Conservation (phyloP, 2,329 filamentous ascomycete genomes). For the Pezicula carpinea region DNA sequence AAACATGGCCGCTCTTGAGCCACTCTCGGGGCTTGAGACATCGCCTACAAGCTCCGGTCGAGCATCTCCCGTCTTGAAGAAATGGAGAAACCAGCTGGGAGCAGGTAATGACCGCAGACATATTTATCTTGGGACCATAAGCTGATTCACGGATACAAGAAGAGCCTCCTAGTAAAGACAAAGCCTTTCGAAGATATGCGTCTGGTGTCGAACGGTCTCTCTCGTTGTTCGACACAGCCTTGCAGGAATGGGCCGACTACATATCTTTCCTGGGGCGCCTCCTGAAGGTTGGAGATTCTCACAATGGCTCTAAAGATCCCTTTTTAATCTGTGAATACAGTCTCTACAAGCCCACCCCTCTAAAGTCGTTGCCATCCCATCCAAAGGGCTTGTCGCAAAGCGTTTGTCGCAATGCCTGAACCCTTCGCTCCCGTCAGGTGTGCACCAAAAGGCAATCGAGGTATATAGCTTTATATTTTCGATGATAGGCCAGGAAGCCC, state of each 20-base stretch:
- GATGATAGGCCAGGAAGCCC: constrained; percentile 73
- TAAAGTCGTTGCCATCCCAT: constrained; percentile 67
- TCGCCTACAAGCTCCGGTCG: constrained; percentile 84
- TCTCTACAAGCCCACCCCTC: constrained; percentile 83
- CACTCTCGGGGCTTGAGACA: constrained; percentile 50
- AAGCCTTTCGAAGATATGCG: constrained; percentile 82
- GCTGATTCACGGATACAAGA: constrained; percentile 34
- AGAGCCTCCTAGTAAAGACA: constrained; percentile 54
- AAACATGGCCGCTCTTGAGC: constrained; percentile 59
- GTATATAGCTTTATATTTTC: constrained; percentile 89
- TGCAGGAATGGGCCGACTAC: constrained; percentile 99
- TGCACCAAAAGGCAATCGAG: constrained; percentile 95
- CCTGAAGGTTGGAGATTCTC: constrained; percentile 61
- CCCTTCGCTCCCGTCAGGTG: constrained; percentile 85
- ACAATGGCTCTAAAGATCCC: constrained; percentile 17
- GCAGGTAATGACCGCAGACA: constrained; percentile 53
- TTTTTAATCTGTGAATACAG: constrained; percentile 36
- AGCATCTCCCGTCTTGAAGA: constrained; percentile 68
- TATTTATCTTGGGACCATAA: background rate
- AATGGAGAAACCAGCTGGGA: constrained; percentile 73
- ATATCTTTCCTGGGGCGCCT: constrained; percentile 93
- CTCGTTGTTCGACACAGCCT: constrained; percentile 81
- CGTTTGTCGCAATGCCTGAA: constrained; percentile 93
- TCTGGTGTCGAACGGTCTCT: constrained; percentile 82
- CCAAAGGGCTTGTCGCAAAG: constrained; percentile 80